Evolutionary conservation across 441 rosid species (phyloP).

Genomic region (Eutrema salsugineum): DNA sequence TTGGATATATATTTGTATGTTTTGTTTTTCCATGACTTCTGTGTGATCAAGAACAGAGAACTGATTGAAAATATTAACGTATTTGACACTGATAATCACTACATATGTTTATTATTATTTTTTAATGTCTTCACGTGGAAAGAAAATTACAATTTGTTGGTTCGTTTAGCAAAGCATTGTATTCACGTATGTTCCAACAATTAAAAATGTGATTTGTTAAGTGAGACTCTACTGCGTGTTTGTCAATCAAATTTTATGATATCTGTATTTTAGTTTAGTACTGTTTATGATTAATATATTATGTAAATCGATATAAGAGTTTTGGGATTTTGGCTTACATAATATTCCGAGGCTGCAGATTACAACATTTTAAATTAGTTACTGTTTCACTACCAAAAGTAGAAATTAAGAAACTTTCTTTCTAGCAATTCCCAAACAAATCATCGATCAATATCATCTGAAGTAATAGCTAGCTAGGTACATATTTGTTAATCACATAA

Average conservation of each 20-base stretch:
- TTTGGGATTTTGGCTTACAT: background rate
- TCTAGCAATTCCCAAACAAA: background rate
- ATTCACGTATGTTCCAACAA: background rate
- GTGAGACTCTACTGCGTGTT: background rate
- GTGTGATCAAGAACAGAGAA: background rate
- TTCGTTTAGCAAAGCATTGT: background rate
- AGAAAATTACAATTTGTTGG: background rate
- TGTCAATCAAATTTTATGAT: background rate
- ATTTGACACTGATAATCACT: background rate
- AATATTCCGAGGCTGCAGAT: background rate
- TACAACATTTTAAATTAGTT: background rate
- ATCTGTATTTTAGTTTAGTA: background rate
- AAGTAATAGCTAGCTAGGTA: too few species aligned
- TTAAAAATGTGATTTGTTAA: background rate
- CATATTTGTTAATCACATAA: background rate
- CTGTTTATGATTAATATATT: background rate
- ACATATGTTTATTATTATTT: background rate
- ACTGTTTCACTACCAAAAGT: background rate
- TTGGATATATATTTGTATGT: background rate
- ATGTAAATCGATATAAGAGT: background rate
- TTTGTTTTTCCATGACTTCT: slow-evolving; percentile 4
- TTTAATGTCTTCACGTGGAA: background rate
- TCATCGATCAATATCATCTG: background rate
- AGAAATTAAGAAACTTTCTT: background rate
- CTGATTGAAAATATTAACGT: slow-evolving; percentile 13